Conservation (phyloP, 768 basidiomycete species). For the Psilocybe sp. region DNA sequence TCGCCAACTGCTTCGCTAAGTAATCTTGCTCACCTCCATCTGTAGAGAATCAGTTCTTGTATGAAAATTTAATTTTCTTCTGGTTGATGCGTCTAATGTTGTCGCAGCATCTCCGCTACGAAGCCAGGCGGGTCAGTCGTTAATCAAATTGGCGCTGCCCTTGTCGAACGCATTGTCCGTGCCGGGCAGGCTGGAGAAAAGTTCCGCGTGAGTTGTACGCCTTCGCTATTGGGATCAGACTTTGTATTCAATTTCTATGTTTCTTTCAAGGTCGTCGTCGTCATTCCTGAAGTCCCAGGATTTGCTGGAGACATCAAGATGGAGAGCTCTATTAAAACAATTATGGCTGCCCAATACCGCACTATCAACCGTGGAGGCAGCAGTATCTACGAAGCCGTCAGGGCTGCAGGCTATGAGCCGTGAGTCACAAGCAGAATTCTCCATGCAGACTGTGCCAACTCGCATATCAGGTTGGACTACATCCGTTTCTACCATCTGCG, state of each 20-base stretch:
- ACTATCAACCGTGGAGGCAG: slow-evolving; percentile 88
- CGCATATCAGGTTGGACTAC: slow-evolving; percentile 59
- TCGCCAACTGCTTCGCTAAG: background rate
- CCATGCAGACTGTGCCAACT: background rate
- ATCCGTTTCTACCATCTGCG: slow-evolving; percentile 93
- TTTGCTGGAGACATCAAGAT: slow-evolving; percentile 81
- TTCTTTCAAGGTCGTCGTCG: slow-evolving; percentile 65
- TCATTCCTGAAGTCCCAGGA: slow-evolving; percentile 89
- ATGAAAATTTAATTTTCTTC: slow-evolving; percentile 22
- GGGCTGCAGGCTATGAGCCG: slow-evolving; percentile 78
- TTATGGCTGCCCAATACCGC: slow-evolving; percentile 86
- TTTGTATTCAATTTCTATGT: background rate
- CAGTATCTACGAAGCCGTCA: slow-evolving; percentile 82
- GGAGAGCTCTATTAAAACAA: slow-evolving; percentile 63
- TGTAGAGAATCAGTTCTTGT: slow-evolving; percentile 87
- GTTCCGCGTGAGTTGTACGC: slow-evolving; percentile 58
- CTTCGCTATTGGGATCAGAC: background rate
- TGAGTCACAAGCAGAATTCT: slow-evolving; percentile 31
- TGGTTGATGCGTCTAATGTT: background rate
- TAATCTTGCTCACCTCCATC: slow-evolving; percentile 11
- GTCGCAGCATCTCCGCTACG: slow-evolving; percentile 74
- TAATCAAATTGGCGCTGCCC: slow-evolving; percentile 81
- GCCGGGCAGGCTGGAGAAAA: slow-evolving; percentile 68
- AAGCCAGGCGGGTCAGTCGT: slow-evolving; percentile 60
- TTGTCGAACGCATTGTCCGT: slow-evolving; percentile 82